Evolutionary conservation across 129 eudicot species (phyloP), one percentile per base, ranked within the genome.

Genomic region (Rutidosis leptorrhynchoides): DNA sequence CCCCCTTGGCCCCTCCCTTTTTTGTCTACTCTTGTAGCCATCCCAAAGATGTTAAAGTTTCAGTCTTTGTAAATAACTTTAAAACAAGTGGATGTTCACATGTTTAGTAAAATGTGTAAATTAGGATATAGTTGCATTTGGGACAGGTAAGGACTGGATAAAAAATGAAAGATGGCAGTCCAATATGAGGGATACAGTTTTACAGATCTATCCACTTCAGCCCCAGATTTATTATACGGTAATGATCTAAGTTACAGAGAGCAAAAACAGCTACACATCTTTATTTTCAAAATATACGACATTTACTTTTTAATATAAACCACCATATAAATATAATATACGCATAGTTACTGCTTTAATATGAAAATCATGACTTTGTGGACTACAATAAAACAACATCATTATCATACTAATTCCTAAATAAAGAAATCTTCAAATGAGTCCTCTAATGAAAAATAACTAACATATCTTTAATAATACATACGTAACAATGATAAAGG

Each of bases 101-200:
- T 32, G 28, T 20, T 62, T 12, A 10, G 69, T 62, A 32, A 7
- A 70, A 23, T 70, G 59, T 71, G 30, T 49, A 32, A 62, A 54
- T 61, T 29, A 4, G 16, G 27, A 71, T 22, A 29, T 71, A 62
- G 59, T 30, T 30, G 60, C 25, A 3, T 48, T 48, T 16, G 29
- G 62, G 40, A 16, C 51, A 46, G 40, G 35, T 28, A 46, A 71
- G 68, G 48, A 30, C 35, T 49, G 52, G 37, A 22, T 67, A 30
- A 28, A 51, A 29, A 67, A 24, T 29, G 21, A 28, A 10, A 22
- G 28, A 30, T 29, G 71, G 20, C 19, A 22, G 62, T 60, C 76
- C 69, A 72, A 62, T 32, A 23, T 21, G 52, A 51, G 17, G 19
- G 17, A 33, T 37, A 15, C 35, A 35, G 30, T 22, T 32, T 35